Percentiles rank a stretch among this genome's conserved stretches.
Conservation (phyloP, 108 stramenopile species). For the Cyclotella cryptica region DNA sequence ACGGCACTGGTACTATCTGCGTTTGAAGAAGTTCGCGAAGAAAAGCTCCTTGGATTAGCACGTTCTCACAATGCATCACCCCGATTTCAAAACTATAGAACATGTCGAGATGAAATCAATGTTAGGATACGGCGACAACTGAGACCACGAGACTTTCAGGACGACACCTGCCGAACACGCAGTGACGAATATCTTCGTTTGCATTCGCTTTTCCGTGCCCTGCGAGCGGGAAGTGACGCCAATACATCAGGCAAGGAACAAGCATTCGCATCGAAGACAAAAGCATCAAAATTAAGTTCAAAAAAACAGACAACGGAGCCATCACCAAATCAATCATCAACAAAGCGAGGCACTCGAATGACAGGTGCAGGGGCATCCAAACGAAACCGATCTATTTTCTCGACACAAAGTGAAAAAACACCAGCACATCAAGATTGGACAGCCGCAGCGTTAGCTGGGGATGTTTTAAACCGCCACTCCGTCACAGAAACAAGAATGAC, state of each 20-base stretch:
- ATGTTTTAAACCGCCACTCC: constrained; percentile 18
- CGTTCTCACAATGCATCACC: too few relatives aligned
- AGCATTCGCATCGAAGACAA: neutral
- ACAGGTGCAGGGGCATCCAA: constrained; percentile 46
- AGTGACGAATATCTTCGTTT: neutral
- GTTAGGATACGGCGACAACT: neutral
- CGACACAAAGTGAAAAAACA: neutral
- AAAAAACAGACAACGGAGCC: neutral
- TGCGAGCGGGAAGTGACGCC: neutral
- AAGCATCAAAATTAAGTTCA: neutral
- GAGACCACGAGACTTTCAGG: neutral
- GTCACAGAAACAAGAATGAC: neutral
- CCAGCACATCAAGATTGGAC: constrained; percentile 15
- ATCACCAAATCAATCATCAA: neutral
- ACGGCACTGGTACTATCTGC: too few relatives aligned
- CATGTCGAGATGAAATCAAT: neutral
- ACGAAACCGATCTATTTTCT: constrained; percentile 40
- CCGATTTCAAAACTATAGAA: neutral
- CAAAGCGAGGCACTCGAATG: constrained; percentile 33
- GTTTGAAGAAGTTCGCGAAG: too few relatives aligned
- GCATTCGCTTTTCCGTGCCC: neutral
- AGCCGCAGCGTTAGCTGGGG: constrained; percentile 25
- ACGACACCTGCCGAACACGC: neutral
- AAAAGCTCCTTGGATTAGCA: too few relatives aligned
- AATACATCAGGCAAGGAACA: neutral